Evolutionary conservation across 176 grass and related monocot genomes (phyloP).

Genomic region (Chrysopogon serrulatus): DNA sequence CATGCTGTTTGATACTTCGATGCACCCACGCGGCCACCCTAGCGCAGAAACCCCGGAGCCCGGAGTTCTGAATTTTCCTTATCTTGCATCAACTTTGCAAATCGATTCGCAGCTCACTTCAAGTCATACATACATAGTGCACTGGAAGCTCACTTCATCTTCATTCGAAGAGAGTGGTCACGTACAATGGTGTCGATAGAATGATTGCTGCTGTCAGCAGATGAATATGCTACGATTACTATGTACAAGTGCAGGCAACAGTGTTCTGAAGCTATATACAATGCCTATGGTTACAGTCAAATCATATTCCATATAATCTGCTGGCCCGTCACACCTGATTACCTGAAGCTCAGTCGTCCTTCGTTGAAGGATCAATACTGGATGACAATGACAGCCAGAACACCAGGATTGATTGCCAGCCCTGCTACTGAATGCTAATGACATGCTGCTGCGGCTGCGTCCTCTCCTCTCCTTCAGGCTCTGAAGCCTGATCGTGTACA

Average conservation of each 20-base stretch:
- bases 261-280: too few relatives aligned
- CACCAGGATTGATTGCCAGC: not conserved
- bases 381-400: not conserved
- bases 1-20: not conserved
- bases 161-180: conserved; percentile 20
- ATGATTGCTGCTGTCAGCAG: not conserved
- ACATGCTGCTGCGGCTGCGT: conserved; percentile 2
- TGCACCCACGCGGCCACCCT: not conserved
- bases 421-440: conserved; percentile 27
- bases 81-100: not conserved
- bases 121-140: not conserved
- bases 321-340: not conserved
- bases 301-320: not conserved
- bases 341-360: too few relatives aligned
- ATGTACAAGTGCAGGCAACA: not conserved
- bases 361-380: too few relatives aligned
- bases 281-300: not conserved
- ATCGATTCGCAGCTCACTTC: not conserved
- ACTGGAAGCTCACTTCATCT: conserved; percentile 5
- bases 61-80: not conserved
- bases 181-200: not conserved
- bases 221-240: not conserved
- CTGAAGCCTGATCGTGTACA: not conserved
- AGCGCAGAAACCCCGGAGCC: too few relatives aligned
- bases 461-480: too few relatives aligned